Base-by-base conservation (phyloP, 805 yeast genomes). In the Metschnikowia matae region DNA sequence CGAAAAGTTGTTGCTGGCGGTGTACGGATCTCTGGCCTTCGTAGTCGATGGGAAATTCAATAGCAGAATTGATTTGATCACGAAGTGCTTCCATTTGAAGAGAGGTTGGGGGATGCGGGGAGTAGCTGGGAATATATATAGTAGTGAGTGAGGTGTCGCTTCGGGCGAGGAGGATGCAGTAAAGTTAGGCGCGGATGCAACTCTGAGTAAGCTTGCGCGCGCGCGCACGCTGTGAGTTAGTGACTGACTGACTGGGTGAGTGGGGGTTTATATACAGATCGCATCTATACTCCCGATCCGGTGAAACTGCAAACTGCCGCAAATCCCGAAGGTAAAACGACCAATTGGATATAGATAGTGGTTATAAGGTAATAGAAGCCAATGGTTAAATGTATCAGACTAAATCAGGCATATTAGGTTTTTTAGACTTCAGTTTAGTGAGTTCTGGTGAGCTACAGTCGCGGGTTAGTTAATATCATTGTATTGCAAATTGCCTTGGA, bases 1-100 rank as follows among this genome's bases (percentile, higher is more conserved):
- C 56, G 48, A 64, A 38, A 31, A 45, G 42, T 40, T 57, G 48
- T 44, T 68, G 56, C 46, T 68, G 51, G 14, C 54, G 48, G 34
- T 74, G 74, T 7, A 77, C 78, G 36, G 64, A 56, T 50, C 69
- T 64, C 61, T 83, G 87, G 54, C 85, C 83, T 55, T 72, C 66
- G 55, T 76, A 81, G 65, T 82, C 85, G 54, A 74, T 77, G 52
- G 73, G 67, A 45, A 70, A 63, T 50, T 70, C 71, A 46, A 63
- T 39, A n/a, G 42, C 41, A 3, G 51, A 26, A 44, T 18, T 46
- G 50, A 56, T 43, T 29, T 48, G 45, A 20, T 50, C 48, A 44
- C 51, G 54, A 42, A 57, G 37, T n/a, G 53, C 36, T 36, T 57
- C 61, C 61, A 57, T 57, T 46, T 44, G 49, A 21, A 37, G 32